Conservation (phyloP, 2,329 filamentous ascomycete species). For the Colletotrichum simmondsii region DNA sequence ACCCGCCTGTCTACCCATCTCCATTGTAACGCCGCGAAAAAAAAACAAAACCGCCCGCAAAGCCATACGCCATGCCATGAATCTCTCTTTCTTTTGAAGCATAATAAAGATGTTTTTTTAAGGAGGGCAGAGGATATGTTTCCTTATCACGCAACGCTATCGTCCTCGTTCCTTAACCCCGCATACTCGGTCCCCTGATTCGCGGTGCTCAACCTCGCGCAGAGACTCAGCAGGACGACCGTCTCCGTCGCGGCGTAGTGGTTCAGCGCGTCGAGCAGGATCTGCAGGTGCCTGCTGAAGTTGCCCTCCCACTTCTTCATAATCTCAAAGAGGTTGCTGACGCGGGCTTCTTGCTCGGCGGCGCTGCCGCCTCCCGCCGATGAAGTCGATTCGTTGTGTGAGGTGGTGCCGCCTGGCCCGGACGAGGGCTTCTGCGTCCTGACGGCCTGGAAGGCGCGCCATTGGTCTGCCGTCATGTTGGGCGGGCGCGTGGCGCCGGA, state of each 20-base stretch:
- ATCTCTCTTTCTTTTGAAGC: neutral
- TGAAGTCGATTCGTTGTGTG: conserved; percentile 45
- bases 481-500: conserved; percentile 65
- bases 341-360: conserved; percentile 55
- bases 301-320: conserved; percentile 93
- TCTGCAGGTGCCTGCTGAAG: conserved; percentile 91
- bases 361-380: conserved; percentile 41
- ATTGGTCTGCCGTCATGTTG: conserved; percentile 71
- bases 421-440: conserved; percentile 51
- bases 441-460: conserved; percentile 65
- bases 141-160: conserved; percentile 39
- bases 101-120: neutral
- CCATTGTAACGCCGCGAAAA: conserved; percentile 14
- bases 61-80: neutral
- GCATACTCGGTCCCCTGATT: conserved; percentile 79
- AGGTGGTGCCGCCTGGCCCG: conserved; percentile 36
- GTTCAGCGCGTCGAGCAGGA: conserved; percentile 92
- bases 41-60: neutral
- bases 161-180: conserved; percentile 69
- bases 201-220: conserved; percentile 82
- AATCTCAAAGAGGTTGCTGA: conserved; percentile 86
- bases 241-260: conserved; percentile 98
- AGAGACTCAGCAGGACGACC: conserved; percentile 89
- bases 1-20: neutral
- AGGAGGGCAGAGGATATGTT: neutral